Percentiles rank a stretch among this genome's conserved stretches.
These are phyloP conservation scores for Aureobasidium sp. DNA, from an alignment of 2,329 filamentous ascomycete species.

Conservation along the genomic window DNA sequence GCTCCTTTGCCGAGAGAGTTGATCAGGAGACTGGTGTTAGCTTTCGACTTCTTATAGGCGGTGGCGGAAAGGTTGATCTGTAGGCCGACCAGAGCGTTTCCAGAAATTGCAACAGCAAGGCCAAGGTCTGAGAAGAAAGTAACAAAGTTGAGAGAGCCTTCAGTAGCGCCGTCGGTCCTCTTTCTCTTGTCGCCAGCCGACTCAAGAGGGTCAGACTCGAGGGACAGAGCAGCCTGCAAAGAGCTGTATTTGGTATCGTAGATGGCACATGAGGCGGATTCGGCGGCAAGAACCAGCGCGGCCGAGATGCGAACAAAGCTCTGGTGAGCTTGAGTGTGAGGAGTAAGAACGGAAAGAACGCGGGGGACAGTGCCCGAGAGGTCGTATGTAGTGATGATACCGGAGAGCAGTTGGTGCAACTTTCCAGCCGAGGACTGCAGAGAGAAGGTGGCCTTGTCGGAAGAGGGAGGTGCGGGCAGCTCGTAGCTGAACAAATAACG, in stretches of 20 bases:
- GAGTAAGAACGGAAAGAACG: slow-evolving; percentile 39
- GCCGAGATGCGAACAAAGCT: slow-evolving; percentile 60
- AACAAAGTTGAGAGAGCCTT: slow-evolving; percentile 14
- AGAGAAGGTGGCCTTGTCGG: slow-evolving; percentile 17
- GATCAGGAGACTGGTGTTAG: slow-evolving; percentile 50
- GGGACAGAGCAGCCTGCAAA: slow-evolving; percentile 33
- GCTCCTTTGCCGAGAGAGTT: slow-evolving; percentile 62
- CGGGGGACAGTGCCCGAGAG: slow-evolving; percentile 54
- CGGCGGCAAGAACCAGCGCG: slow-evolving; percentile 56
- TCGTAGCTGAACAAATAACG: slow-evolving; percentile 19
- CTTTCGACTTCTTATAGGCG: slow-evolving; percentile 29
- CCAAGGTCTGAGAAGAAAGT: slow-evolving; percentile 58
- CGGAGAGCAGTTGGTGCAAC: slow-evolving; percentile 50
- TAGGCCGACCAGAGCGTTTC: slow-evolving; percentile 56
- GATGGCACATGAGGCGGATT: slow-evolving; percentile 46
- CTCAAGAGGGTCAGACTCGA: slow-evolving; percentile 19
- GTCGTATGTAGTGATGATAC: slow-evolving; percentile 52
- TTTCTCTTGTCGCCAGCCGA: slow-evolving; percentile 14
- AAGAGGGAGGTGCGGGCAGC: slow-evolving; percentile 14
- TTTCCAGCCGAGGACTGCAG: slow-evolving; percentile 51
- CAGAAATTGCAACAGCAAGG: slow-evolving; percentile 55
- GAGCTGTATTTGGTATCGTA: slow-evolving; percentile 62
- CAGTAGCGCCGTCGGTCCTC: slow-evolving; percentile 11
- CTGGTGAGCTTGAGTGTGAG: slow-evolving; percentile 39
- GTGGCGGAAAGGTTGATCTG: slow-evolving; percentile 37